phyloP scores from a whole-genome alignment of 1,284 basidiomycete species.

The Pyrrhoderma lamaoense region DNA sequence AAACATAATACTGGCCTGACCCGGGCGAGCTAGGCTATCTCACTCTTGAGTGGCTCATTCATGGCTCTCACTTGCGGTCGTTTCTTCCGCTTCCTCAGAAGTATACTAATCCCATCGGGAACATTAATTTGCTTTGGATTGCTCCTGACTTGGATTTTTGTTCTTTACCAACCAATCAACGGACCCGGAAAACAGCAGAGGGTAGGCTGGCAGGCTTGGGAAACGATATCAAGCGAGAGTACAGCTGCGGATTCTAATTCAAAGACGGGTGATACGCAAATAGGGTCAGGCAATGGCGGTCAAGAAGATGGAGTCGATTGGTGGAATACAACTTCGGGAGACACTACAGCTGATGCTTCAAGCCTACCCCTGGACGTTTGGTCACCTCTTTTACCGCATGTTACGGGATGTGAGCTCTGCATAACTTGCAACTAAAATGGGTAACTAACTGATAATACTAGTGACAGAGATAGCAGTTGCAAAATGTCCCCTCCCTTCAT shows the following conservation, averaged over 20 bases:
- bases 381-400: conserved; percentile 74
- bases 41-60: background rate
- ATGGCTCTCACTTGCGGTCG: conserved; percentile 23
- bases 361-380: conserved; percentile 78
- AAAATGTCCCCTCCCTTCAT: conserved; percentile 63
- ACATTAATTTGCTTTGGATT: conserved; percentile 59
- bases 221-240: conserved; percentile 34
- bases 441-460: conserved; percentile 27
- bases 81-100: conserved; percentile 35
- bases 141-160: conserved; percentile 66
- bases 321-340: conserved; percentile 54
- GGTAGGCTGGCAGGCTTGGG: conserved; percentile 92
- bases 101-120: conserved; percentile 49
- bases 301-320: conserved; percentile 45
- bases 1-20: no score
- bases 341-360: conserved; percentile 40
- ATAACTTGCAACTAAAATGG: no score
- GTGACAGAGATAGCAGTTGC: conserved; percentile 76
- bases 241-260: conserved; percentile 8
- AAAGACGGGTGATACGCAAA: background rate
- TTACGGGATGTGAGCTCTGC: conserved; percentile 60
- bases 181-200: conserved; percentile 66
- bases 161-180: conserved; percentile 66
- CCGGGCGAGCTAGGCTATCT: no score
- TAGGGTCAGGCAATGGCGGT: conserved; percentile 4